Evolutionary conservation across 2,329 filamentous ascomycete genomes (phyloP).

Genomic region (Penicillium sp.): DNA sequence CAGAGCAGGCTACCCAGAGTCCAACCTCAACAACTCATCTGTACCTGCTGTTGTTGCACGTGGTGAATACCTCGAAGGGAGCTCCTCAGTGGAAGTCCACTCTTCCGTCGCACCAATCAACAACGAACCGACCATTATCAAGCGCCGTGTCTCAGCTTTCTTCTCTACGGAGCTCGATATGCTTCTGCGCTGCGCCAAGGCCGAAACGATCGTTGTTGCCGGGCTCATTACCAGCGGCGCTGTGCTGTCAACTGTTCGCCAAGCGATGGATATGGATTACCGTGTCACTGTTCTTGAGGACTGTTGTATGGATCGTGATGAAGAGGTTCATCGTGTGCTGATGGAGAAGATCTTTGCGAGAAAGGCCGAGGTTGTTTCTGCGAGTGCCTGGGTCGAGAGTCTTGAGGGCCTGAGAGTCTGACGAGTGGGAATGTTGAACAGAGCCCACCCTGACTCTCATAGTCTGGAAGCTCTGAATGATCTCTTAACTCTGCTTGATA

Average conservation of each 20-base stretch:
- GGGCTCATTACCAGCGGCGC: constrained; percentile 40
- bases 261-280: constrained; percentile 41
- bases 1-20: constrained; percentile 34
- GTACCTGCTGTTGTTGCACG: constrained; percentile 16
- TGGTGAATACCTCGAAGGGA: constrained; percentile 28
- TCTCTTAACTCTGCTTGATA: no score
- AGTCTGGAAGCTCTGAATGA: no score
- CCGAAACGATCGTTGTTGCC: constrained; percentile 32
- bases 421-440: no score
- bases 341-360: constrained; percentile 36
- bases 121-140: constrained; percentile 35
- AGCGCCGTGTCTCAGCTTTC: constrained; percentile 41
- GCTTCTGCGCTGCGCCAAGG: constrained; percentile 31
- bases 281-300: constrained; percentile 36
- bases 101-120: constrained; percentile 17
- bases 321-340: constrained; percentile 36
- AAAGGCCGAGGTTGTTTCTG: constrained; percentile 30
- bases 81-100: constrained; percentile 22
- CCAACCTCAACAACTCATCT: constrained; percentile 26
- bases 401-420: neutral
- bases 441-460: neutral
- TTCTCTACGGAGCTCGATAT: constrained; percentile 37
- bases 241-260: constrained; percentile 40
- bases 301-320: constrained; percentile 37
- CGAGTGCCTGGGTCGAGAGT: constrained; percentile 30